Evolutionary conservation across 805 yeast genomes (phyloP), one percentile per base, ranked within the genome.

Genomic region (Candida wancherniae): DNA sequence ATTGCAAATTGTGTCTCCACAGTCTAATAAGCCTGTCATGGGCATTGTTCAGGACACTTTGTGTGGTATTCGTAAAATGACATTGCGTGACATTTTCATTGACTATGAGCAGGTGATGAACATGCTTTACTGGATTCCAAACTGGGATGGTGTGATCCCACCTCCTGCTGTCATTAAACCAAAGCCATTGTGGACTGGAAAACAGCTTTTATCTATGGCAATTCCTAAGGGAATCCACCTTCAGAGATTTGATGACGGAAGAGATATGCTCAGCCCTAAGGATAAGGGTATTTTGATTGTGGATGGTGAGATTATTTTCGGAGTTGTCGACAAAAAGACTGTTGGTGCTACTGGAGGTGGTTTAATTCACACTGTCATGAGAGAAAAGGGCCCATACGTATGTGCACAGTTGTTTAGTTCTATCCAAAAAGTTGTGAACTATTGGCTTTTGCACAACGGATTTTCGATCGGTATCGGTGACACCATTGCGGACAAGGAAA

Each of bases 391-490:
- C 5, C 88, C 97, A 8, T 68, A 75, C 40, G 75, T 80, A 4
- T 86, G 97, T 69, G 92, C 97, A 7, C 81, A 77, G 48, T 72
- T 92, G 52, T 88, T 92, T 53, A 86, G 96, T 55, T 83, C 84
- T 47, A 75, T 90, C 39, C 99, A 92, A 61, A 90, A 87, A 53
- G 94, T 92, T 37, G 96, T 88, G 23, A 92, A 92, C 61, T 92
- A 73, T 59, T 92, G 98, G 99, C 71, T 92, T 39, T 71, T 92
- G 32, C 98, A 94, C 56, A 85, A 84, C 50, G 97, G 98, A 39
- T 92, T 92, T 65, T 90, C 97, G 9, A 94, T 94, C 49, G 99
- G 99, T 74, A 92, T 92, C 62, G 99, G 99, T 71, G 99, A 92
- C 63, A 92, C 98, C 4, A 94, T 92, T 67, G 98, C 98, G 28